A percentile compares a stretch with the other conserved stretches of the same genome.
Conservation (phyloP, 108 stramenopile species). For the Conticribra weissflogii region DNA sequence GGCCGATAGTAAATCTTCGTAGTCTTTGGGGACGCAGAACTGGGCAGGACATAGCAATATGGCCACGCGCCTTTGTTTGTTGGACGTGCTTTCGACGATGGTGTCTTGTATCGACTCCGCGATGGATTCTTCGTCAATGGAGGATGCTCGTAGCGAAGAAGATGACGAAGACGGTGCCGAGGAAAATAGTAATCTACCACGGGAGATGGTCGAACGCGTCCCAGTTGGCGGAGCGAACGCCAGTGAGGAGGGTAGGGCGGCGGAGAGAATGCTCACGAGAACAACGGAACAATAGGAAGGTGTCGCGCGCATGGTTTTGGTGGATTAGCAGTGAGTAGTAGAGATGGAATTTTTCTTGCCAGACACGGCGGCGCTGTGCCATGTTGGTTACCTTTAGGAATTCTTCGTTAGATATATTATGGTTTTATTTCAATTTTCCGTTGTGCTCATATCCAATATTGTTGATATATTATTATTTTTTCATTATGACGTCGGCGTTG, state of each 20-base stretch:
- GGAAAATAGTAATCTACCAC: neutral
- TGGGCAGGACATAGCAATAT: constrained; percentile 80
- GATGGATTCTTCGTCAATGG: neutral
- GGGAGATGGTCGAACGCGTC: neutral
- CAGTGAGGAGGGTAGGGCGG: neutral
- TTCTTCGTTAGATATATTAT: too few relatives aligned
- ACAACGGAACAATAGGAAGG: neutral
- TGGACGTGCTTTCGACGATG: neutral
- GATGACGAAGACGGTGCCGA: neutral
- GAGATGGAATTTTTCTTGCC: neutral
- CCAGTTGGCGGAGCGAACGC: constrained; percentile 13
- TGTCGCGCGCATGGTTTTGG: neutral
- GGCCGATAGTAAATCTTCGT: constrained; percentile 52
- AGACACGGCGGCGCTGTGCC: neutral
- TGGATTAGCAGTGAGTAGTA: constrained; percentile 7
- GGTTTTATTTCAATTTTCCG: too few relatives aligned
- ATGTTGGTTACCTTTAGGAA: neutral
- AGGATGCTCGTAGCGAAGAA: neutral
- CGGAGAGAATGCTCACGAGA: neutral
- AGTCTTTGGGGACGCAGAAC: constrained; percentile 83
- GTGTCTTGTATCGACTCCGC: neutral
- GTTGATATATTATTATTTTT: too few relatives aligned
- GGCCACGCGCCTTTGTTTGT: constrained; percentile 10
- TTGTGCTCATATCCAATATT: too few relatives aligned
- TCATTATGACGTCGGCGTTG: too few relatives aligned